Conservation (phyloP, 176 grass and related monocot species). For the Rhynchospora breviuscula region DNA sequence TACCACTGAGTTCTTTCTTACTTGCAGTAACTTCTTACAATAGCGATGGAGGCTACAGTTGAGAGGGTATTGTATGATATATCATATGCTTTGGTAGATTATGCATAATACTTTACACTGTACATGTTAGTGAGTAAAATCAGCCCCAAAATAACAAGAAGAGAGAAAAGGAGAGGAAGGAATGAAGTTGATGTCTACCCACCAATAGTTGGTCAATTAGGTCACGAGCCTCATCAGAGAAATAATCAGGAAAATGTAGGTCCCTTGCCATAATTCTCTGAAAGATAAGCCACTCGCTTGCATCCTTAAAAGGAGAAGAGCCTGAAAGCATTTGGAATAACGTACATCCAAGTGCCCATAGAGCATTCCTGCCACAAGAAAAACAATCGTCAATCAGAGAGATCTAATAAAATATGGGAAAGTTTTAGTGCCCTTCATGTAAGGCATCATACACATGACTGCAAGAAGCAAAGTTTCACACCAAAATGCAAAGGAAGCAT, state of each 20-base stretch:
- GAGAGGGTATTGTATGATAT: background rate
- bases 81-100: background rate
- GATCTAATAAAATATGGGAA: background rate
- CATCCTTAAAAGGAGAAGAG: conserved; percentile 93
- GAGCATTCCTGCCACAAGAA: conserved; percentile 66
- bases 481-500: background rate
- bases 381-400: background rate
- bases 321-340: conserved; percentile 98
- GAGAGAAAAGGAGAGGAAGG: background rate
- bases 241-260: conserved; percentile 73
- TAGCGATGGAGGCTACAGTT: background rate
- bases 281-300: conserved; percentile 93
- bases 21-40: background rate
- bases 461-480: background rate
- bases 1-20: background rate
- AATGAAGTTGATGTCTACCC: conserved; percentile 9
- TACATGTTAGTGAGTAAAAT: background rate
- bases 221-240: conserved; percentile 77
- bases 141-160: background rate
- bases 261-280: conserved; percentile 91
- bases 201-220: conserved; percentile 93
- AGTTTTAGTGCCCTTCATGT: background rate
- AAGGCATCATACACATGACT: background rate
- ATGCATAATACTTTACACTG: background rate
- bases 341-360: conserved; percentile 94